Base-by-base conservation (phyloP, 257 asterid genomes). In the Pogostemon cablin region DNA sequence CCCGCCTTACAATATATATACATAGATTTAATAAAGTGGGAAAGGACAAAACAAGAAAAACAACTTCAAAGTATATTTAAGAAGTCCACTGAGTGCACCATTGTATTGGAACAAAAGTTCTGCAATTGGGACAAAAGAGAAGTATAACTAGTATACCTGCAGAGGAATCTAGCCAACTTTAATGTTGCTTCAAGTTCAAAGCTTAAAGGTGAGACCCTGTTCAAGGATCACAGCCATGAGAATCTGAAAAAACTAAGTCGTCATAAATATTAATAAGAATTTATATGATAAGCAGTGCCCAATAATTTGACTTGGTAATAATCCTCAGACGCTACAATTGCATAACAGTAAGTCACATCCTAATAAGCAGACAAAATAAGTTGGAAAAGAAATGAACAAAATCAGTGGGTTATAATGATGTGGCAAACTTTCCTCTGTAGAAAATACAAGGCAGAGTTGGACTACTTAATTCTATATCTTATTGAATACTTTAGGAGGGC, bases 141-240 rank as follows among this genome's bases (percentile, higher is more conserved):
- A 53, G 52, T 38, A 34, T 42, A 72, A 60, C 43, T 55, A 54
- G 55, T 62, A 39, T 90, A 93, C 99, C 99, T 91, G 97, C 99
- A 93, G 46, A 93, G 96, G 79, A 82, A 91, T 79, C 99, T 86
- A 72, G 97, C 99, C 85, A 93, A 77, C 86, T 93, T 93, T 77
- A 93, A 75, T 41, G 96, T 89, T 72, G 99, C 97, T 80, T 93
- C 99, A 37, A 93, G 99, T 86, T 91, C 99, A 76, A 93, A 93
- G 82, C 97, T 93, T 72, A 93, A 75, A 71, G 99, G 99, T 62
- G 99, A 93, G 78, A 93, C 97, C 88, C 99, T 93, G 87, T 76
- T 75, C 71, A 77, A 71, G 58, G 66, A 78, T 63, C 48, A 48
- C 4, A 57, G 17, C 50, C 62, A 70, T 60, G 68, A 69, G 70